phyloP scores from a whole-genome alignment of 2,329 filamentous ascomycete genomes.

The Chaetomiaceae sp. region DNA sequence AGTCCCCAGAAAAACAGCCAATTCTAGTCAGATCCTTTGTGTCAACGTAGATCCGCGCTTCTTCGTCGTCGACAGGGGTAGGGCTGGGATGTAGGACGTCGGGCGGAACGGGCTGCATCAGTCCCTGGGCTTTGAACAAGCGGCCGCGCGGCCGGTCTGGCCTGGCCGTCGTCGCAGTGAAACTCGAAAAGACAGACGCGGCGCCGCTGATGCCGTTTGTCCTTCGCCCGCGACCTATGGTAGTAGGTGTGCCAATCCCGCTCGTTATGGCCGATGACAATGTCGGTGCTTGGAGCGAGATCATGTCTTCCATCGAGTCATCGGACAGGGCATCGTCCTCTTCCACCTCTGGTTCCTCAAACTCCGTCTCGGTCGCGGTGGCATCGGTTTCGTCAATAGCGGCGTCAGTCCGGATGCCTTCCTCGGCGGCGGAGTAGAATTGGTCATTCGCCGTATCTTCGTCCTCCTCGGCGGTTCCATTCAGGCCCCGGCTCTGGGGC shows the following conservation, averaged over 20 bases:
- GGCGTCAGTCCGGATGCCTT: constrained; percentile 56
- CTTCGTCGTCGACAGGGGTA: constrained; percentile 71
- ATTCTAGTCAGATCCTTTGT: constrained; percentile 80
- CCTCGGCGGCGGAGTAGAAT: constrained; percentile 89
- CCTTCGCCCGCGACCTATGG: constrained; percentile 58
- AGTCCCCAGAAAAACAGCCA: constrained; percentile 95
- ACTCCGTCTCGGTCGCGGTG: constrained; percentile 50
- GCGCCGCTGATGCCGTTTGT: constrained; percentile 75
- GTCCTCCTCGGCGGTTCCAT: constrained; percentile 58
- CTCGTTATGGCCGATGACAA: constrained; percentile 74
- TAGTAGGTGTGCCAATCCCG: constrained; percentile 76
- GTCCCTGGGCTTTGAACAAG: constrained; percentile 76
- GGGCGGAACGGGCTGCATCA: constrained; percentile 66
- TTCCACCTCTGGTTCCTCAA: constrained; percentile 61
- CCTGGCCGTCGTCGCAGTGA: constrained; percentile 77
- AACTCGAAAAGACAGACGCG: constrained; percentile 83
- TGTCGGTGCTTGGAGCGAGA: constrained; percentile 76
- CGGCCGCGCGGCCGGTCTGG: constrained; percentile 69
- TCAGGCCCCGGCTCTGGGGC: constrained; percentile 49
- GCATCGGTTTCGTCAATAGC: constrained; percentile 56
- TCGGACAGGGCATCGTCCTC: constrained; percentile 81
- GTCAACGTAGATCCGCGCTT: constrained; percentile 86
- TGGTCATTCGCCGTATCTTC: constrained; percentile 86
- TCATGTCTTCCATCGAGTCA: constrained; percentile 89
- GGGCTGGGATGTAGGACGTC: constrained; percentile 84